Evolutionary conservation across 1,284 basidiomycete species (phyloP).

Genomic region (Veloboletus limbatus): DNA sequence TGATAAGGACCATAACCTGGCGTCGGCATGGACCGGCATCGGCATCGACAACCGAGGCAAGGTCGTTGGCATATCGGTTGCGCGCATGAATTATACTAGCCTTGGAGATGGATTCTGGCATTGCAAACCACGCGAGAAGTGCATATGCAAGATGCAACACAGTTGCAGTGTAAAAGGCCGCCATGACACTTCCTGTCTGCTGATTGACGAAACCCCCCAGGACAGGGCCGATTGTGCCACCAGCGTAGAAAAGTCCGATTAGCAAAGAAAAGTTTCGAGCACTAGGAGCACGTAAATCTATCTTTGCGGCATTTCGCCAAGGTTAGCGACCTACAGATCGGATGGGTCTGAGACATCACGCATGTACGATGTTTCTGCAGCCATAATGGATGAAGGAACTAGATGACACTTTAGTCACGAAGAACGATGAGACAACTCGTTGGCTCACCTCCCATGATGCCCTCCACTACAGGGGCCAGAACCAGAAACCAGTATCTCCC

Average conservation of each 20-base stretch:
- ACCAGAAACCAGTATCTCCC: constrained; percentile 4
- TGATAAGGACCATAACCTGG: neutral
- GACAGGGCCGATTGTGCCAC: constrained; percentile 1
- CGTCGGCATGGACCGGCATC: neutral
- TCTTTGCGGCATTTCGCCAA: too few relatives aligned
- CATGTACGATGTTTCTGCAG: constrained; percentile 5
- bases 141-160: constrained; percentile 2
- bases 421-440: too few relatives aligned
- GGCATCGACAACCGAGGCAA: neutral
- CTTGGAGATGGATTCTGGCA: constrained; percentile 1
- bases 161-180: constrained; percentile 2
- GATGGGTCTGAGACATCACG: constrained; percentile 3
- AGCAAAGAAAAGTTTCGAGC: constrained; percentile 8
- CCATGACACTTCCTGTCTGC: neutral
- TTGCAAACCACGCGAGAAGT: neutral
- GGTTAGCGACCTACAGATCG: neutral
- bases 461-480: neutral
- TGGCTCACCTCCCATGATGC: constrained; percentile 1
- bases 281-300: neutral
- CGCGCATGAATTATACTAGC: neutral
- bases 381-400: constrained; percentile 3
- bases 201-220: constrained; percentile 2
- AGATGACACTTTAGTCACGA: neutral
- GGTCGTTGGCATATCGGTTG: constrained; percentile 3
- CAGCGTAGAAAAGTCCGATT: constrained; percentile 4